A percentile compares a stretch with the other conserved stretches of the same genome.
Conservation (phyloP, 208 protist genomes). For the Trypanosoma platydactyli region DNA sequence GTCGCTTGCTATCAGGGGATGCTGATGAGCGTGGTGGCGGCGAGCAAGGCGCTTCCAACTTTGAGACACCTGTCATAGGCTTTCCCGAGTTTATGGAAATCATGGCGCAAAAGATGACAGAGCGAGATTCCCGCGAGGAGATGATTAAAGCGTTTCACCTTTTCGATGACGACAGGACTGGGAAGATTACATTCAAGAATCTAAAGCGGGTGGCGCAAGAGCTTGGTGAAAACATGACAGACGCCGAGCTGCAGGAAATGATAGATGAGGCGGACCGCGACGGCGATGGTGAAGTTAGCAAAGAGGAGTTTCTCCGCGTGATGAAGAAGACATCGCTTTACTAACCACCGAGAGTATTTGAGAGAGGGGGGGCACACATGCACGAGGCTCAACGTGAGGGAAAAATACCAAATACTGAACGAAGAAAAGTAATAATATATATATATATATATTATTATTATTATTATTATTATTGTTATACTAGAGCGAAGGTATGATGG, state of each 20-base stretch:
- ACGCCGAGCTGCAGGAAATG: conserved; percentile 98
- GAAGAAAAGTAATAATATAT: neutral
- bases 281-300: conserved; percentile 94
- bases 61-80: conserved; percentile 60
- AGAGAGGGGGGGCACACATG: no score
- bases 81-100: conserved; percentile 87
- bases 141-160: conserved; percentile 96
- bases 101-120: conserved; percentile 87
- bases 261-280: conserved; percentile 96
- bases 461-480: conserved; percentile 16
- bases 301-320: conserved; percentile 96
- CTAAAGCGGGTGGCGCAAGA: conserved; percentile 95
- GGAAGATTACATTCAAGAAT: conserved; percentile 96
- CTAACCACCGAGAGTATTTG: conserved; percentile 22
- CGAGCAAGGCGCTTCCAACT: conserved; percentile 27
- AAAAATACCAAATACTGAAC: no score
- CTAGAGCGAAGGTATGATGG: no score
- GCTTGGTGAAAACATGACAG: conserved; percentile 95
- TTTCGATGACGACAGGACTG: conserved; percentile 95
- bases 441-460: conserved; percentile 19
- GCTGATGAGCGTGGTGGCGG: conserved; percentile 30
- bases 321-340: conserved; percentile 95
- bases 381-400: no score
- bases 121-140: conserved; percentile 92
- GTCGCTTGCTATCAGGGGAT: conserved; percentile 60